These are phyloP conservation scores for Gymnopus androsaceus DNA, from an alignment of 1,284 basidiomycete species.

Conservation along the genomic window DNA sequence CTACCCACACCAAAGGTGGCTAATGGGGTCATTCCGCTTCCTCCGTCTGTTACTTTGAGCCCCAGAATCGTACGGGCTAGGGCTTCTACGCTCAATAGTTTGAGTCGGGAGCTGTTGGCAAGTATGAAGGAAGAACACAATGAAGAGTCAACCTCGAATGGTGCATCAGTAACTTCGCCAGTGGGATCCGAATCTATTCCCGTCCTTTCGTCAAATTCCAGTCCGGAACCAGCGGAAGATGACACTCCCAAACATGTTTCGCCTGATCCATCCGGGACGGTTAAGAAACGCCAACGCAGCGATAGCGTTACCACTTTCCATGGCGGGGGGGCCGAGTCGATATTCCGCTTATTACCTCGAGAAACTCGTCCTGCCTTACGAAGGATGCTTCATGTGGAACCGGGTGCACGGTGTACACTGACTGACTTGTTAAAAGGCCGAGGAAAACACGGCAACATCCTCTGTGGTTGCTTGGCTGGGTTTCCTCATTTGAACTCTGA, in stretches of 20 bases:
- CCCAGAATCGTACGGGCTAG: constrained; percentile 4
- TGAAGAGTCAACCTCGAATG: neutral
- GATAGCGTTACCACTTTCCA: constrained; percentile 77
- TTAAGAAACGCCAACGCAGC: constrained; percentile 50
- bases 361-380: constrained; percentile 88
- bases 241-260: constrained; percentile 23
- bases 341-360: constrained; percentile 94
- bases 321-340: constrained; percentile 90
- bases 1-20: constrained; percentile 14
- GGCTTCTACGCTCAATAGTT: constrained; percentile 5
- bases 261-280: constrained; percentile 22
- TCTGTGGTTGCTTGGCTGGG: constrained; percentile 66
- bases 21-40: constrained; percentile 7
- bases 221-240: constrained; percentile 19
- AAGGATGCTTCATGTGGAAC: constrained; percentile 94
- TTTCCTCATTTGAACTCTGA: constrained; percentile 37
- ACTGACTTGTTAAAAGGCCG: constrained; percentile 88
- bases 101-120: neutral
- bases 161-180: neutral
- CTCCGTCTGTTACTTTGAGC: neutral
- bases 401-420: constrained; percentile 86
- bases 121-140: neutral
- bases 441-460: constrained; percentile 71
- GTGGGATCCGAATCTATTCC: neutral
- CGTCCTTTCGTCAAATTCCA: neutral